Evolutionary conservation across 2,329 filamentous ascomycete species (phyloP).

Genomic region (Lasiodiplodia hormozganensis): DNA sequence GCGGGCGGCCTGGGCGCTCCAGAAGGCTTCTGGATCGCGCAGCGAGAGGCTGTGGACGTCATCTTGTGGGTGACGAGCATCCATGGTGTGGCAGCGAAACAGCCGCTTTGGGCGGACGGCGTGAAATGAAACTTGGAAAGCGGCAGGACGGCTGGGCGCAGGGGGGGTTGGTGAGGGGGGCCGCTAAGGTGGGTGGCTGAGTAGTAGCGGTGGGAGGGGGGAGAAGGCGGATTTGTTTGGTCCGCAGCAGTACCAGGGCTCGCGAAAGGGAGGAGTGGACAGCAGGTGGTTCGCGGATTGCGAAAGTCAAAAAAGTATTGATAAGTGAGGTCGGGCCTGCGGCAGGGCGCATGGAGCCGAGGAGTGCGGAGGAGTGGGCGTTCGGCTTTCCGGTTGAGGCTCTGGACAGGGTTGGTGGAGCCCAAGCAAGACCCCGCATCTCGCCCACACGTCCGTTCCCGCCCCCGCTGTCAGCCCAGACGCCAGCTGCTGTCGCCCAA

Average conservation of each 20-base stretch:
- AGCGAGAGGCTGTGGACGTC: conserved; percentile 65
- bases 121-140: background rate
- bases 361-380: conserved; percentile 3
- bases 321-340: conserved; percentile 18
- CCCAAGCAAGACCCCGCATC: conserved; percentile 10
- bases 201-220: background rate
- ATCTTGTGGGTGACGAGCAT: conserved; percentile 54
- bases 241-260: background rate
- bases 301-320: conserved; percentile 22
- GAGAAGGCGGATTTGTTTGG: background rate
- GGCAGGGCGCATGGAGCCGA: conserved; percentile 17
- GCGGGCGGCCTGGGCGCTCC: conserved; percentile 74
- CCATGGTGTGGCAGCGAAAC: conserved; percentile 26
- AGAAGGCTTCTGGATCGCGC: conserved; percentile 74
- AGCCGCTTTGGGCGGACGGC: background rate
- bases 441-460: background rate
- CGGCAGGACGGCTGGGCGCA: background rate
- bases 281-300: background rate
- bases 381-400: conserved; percentile 17
- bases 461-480: conserved; percentile 4
- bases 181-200: background rate
- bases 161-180: background rate
- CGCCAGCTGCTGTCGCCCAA: background rate
- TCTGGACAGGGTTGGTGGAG: conserved; percentile 16
- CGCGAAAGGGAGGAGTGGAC: background rate